Conservation (phyloP, 73 alveolate genomes). For the Blepharisma japonicum region DNA sequence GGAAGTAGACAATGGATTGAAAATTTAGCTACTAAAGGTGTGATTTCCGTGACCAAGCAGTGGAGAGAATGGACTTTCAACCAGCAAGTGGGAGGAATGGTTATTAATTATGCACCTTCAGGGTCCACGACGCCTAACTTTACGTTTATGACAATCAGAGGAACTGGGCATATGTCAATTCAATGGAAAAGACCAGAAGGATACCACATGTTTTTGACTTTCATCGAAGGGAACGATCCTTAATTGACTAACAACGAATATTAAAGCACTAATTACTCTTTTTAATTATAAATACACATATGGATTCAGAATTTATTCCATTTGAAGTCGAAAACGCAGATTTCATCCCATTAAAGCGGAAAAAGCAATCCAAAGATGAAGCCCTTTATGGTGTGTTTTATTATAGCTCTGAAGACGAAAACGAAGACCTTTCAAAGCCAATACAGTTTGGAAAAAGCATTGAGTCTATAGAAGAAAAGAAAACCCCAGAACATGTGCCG, state of each 20-base stretch:
- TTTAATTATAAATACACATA: neutral
- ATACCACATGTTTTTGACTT: constrained; percentile 28
- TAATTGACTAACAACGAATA: no score
- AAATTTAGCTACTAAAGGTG: neutral
- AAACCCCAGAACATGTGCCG: neutral
- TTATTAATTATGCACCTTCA: constrained; percentile 47
- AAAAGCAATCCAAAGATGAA: constrained; percentile 27
- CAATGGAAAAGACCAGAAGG: constrained; percentile 71
- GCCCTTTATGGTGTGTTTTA: constrained; percentile 35
- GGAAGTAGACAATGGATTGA: constrained; percentile 80
- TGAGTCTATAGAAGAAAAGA: no score
- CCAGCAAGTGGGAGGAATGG: constrained; percentile 70
- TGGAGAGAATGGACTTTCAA: constrained; percentile 60
- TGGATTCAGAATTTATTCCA: constrained; percentile 15
- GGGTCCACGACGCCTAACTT: constrained; percentile 28
- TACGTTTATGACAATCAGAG: constrained; percentile 61
- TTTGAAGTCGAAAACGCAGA: constrained; percentile 10
- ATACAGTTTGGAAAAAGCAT: neutral
- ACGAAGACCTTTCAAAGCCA: neutral
- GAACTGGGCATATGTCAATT: constrained; percentile 87
- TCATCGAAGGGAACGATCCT: constrained; percentile 23
- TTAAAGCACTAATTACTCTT: neutral
- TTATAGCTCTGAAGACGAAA: neutral
- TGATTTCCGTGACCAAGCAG: constrained; percentile 27
- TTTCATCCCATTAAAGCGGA: neutral